phyloP scores from a whole-genome alignment of 2,329 filamentous ascomycete species.

The Xylaria sp. region DNA sequence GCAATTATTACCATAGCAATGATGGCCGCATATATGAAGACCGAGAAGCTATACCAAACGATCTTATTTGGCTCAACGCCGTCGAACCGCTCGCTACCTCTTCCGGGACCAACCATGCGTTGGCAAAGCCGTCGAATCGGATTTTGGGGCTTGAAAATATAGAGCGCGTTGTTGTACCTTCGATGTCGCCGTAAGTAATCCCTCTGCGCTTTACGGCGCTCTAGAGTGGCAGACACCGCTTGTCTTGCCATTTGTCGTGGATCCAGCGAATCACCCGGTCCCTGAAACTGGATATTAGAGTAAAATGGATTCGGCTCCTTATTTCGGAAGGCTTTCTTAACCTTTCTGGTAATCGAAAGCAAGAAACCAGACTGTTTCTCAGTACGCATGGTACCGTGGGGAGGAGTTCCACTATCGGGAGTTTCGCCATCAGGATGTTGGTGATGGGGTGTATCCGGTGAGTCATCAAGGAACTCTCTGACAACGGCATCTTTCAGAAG shows the following conservation, averaged over 20 bases:
- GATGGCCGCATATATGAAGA: constrained; percentile 92
- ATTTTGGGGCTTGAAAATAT: constrained; percentile 83
- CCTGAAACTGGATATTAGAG: constrained; percentile 75
- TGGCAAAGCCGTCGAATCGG: constrained; percentile 86
- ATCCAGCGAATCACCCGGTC: constrained; percentile 81
- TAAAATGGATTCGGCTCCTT: constrained; percentile 96
- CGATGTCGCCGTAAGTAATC: constrained; percentile 90
- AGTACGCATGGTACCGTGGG: constrained; percentile 52
- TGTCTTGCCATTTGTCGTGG: constrained; percentile 90
- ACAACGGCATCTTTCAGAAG: constrained; percentile 96
- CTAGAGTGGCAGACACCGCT: constrained; percentile 84
- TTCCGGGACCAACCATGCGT: constrained; percentile 87
- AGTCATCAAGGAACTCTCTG: constrained; percentile 90
- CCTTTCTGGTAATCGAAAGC: constrained; percentile 69
- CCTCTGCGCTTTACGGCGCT: constrained; percentile 86
- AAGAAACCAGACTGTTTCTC: constrained; percentile 68
- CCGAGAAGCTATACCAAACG: constrained; percentile 93
- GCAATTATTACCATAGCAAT: constrained; percentile 98
- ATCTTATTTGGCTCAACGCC: constrained; percentile 89
- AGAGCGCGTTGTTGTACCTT: constrained; percentile 91
- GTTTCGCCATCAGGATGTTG: constrained; percentile 19
- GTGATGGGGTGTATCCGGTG: constrained; percentile 56
- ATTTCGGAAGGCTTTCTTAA: constrained; percentile 67
- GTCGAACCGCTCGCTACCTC: constrained; percentile 87
- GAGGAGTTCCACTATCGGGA: constrained; percentile 49